Conservation (phyloP, 768 basidiomycete genomes). For the Sporobolomyces phaffii region DNA sequence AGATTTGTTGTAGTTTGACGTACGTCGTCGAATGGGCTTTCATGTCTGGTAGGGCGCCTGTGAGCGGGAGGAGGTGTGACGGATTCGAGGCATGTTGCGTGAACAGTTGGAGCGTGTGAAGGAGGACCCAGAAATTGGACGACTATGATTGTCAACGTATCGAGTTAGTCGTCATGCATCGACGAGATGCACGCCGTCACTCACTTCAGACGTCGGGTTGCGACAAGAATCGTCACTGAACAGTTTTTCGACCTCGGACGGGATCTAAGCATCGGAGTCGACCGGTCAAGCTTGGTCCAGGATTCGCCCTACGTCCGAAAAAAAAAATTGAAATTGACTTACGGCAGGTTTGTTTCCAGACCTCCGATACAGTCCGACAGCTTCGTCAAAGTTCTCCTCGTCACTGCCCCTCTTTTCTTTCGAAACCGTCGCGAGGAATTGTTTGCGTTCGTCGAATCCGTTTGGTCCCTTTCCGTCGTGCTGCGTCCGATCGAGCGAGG, state of each 20-base stretch:
- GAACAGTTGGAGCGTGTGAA: conserved; percentile 67
- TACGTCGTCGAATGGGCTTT: conserved; percentile 80
- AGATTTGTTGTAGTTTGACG: conserved; percentile 75
- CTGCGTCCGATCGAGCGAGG: conserved; percentile 52
- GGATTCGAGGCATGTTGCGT: conserved; percentile 47
- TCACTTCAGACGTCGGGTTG: conserved; percentile 48
- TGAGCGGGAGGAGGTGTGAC: conserved; percentile 64
- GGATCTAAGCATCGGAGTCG: conserved; percentile 51
- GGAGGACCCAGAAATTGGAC: conserved; percentile 70
- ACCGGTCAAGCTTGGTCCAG: not conserved
- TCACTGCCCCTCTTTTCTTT: conserved; percentile 59
- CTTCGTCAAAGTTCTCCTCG: conserved; percentile 98
- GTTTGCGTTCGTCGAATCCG: conserved; percentile 61
- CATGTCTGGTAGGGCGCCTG: conserved; percentile 88
- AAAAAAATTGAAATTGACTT: too few species aligned
- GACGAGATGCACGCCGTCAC: conserved; percentile 9
- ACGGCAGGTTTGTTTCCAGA: conserved; percentile 21
- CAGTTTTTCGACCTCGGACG: conserved; percentile 60
- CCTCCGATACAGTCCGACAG: conserved; percentile 67
- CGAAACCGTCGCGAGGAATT: conserved; percentile 66
- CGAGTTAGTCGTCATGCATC: too few species aligned
- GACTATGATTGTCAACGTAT: conserved; percentile 45
- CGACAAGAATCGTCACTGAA: conserved; percentile 60
- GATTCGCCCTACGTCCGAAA: too few species aligned
- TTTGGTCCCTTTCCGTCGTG: conserved; percentile 61